Evolutionary conservation across 129 eudicot species (phyloP), one percentile per base, ranked within the genome.

Genomic region (Chrysanthemum makinoi): DNA sequence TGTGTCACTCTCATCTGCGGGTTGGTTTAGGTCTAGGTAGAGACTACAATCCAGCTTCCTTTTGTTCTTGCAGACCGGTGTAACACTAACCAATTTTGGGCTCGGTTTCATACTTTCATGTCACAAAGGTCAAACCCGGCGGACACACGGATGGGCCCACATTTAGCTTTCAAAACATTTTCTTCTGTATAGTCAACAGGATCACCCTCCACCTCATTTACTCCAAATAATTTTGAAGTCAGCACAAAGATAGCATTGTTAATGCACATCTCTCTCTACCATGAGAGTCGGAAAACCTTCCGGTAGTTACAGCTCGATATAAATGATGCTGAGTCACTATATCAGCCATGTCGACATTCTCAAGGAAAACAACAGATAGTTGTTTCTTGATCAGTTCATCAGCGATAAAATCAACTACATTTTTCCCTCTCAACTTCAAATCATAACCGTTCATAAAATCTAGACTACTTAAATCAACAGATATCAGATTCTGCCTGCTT

Each of bases 261-360:
- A 19, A 86, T 80, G 68, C 83, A 90, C 80, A 75, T n/a, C n/a
- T n/a, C n/a, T 94, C 99, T 61, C 99, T 74, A 47, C 96, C 93
- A 65, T 81, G 85, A 49, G 95, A 82, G 68, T 94, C 96, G 0
- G 84, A 72, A 63, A 89, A 86, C 67, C 83, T 74, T 56, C 99
- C 96, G 0, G 80, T 80, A 56, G 65, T 84, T 33, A 80, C 75
- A 49, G 99, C 99, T 46, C 69, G 78, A 10, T 80, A 84, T 79
- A 94, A 72, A 76, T 86, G 87, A 26, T 72, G 81, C 69, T 82
- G 97, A 52, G 83, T 80, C 61, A 79, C 75, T 5, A 65, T 43
- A 84, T 89, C 97, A 33, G 97, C 92, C 70, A 59, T 66, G 10
- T 87, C 93, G 0, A 84, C 69, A 66, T 86, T 86, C 69, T 94